Conservation (phyloP, 192 early-diverging fungal genomes). For the Mortierella hygrophila region DNA sequence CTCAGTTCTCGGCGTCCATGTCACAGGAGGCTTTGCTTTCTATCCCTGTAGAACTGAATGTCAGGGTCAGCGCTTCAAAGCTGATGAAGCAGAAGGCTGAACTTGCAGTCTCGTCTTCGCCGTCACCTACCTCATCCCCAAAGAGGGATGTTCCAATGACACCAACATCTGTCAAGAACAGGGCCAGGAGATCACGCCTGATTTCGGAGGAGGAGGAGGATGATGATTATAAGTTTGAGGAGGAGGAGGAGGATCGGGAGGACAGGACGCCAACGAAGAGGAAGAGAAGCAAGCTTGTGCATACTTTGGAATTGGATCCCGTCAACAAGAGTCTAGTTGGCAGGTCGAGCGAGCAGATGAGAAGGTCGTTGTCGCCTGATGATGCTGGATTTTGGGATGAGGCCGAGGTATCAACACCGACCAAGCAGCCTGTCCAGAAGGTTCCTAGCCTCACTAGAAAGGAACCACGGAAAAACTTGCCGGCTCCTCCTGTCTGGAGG, state of each 20-base stretch:
- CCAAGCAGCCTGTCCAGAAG: constrained; percentile 5
- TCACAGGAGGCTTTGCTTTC: constrained; percentile 37
- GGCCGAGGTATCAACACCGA: constrained; percentile 9
- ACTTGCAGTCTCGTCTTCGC: background rate
- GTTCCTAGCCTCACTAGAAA: background rate
- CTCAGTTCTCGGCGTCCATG: constrained; percentile 24
- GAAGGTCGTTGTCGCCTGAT: background rate
- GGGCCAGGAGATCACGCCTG: too few relatives aligned
- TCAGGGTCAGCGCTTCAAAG: background rate
- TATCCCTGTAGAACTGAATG: constrained; percentile 19
- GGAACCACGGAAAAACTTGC: background rate
- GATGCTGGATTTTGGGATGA: constrained; percentile 20
- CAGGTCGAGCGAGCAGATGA: background rate
- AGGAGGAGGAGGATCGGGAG: background rate
- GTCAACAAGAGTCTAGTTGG: background rate
- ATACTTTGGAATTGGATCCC: constrained; percentile 17
- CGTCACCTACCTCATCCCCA: background rate
- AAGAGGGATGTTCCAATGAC: background rate
- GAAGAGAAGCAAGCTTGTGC: constrained; percentile 11
- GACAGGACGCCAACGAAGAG: constrained; percentile 3
- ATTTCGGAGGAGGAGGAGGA: background rate
- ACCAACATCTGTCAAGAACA: background rate
- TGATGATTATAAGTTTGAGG: background rate
- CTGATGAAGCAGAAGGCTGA: constrained; percentile 25
- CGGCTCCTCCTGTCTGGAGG: constrained; percentile 5